A percentile compares a stretch with the other conserved stretches of the same genome.
Evolutionary conservation across 1,284 basidiomycete genomes (phyloP).

Genomic region (Rhizoctonia solani): DNA sequence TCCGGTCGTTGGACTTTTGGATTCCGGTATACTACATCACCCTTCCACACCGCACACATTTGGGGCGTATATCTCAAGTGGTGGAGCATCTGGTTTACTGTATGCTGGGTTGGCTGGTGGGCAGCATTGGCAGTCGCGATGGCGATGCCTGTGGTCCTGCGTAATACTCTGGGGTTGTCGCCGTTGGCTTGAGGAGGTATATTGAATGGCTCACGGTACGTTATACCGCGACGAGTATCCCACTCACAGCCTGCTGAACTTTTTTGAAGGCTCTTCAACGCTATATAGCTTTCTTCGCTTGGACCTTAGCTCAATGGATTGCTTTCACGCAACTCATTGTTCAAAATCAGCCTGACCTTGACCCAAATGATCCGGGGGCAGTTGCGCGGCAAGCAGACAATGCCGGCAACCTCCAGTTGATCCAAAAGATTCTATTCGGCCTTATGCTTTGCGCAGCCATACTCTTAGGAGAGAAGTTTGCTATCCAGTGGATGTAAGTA

Average conservation of each 20-base stretch:
- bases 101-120: slow-evolving; percentile 89
- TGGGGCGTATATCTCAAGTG: slow-evolving; percentile 69
- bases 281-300: slow-evolving; percentile 73
- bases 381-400: slow-evolving; percentile 37
- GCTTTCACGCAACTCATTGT: slow-evolving; percentile 69
- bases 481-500: slow-evolving; percentile 75
- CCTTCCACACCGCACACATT: slow-evolving; percentile 56
- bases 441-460: slow-evolving; percentile 73
- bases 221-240: slow-evolving; percentile 1
- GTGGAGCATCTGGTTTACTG: slow-evolving; percentile 87
- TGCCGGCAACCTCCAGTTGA: slow-evolving; percentile 50
- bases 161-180: slow-evolving; percentile 70
- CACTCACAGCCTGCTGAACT: not conserved
- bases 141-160: slow-evolving; percentile 45
- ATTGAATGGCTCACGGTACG: slow-evolving; percentile 68
- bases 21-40: slow-evolving; percentile 69
- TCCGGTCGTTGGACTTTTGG: slow-evolving; percentile 62
- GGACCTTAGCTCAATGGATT: slow-evolving; percentile 70
- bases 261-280: slow-evolving; percentile 56
- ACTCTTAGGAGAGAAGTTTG: slow-evolving; percentile 80
- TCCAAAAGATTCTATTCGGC: slow-evolving; percentile 74
- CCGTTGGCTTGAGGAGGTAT: slow-evolving; percentile 69
- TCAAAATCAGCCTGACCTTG: slow-evolving; percentile 43
- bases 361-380: slow-evolving; percentile 37
- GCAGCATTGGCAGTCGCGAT: slow-evolving; percentile 67